phyloP scores from a whole-genome alignment of 129 eudicot species.

The Dittrichia graveolens region DNA sequence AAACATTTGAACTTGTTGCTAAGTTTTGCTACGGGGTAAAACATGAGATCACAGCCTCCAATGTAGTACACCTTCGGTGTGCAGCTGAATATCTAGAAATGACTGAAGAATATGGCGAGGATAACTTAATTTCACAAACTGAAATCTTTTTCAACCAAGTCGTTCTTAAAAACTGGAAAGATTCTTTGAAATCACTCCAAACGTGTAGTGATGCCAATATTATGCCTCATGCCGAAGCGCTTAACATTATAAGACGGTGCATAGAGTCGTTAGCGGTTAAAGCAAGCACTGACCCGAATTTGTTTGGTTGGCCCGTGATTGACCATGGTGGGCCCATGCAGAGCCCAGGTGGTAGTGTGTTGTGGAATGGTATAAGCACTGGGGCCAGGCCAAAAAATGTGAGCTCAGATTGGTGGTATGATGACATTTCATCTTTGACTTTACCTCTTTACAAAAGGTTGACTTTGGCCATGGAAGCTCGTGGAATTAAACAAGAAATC shows the following conservation, averaged over 20 bases:
- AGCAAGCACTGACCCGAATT: conserved; percentile 82
- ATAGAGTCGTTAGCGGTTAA: conserved; percentile 76
- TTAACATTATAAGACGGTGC: conserved; percentile 68
- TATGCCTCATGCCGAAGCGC: conserved; percentile 69
- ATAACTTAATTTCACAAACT: conserved; percentile 76
- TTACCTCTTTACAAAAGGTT: conserved; percentile 74
- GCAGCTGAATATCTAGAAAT: conserved; percentile 86
- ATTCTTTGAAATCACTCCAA: conserved; percentile 77
- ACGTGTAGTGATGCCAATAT: conserved; percentile 54
- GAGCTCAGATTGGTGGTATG: conserved; percentile 97
- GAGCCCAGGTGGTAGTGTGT: conserved; percentile 88
- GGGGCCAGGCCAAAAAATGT: conserved; percentile 78
- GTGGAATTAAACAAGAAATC: conserved; percentile 74
- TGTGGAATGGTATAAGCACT: conserved; percentile 97
- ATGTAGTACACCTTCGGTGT: conserved; percentile 79
- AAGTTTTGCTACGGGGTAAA: conserved; percentile 97
- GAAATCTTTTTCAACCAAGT: conserved; percentile 79
- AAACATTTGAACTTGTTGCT: conserved; percentile 83
- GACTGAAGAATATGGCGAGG: conserved; percentile 96
- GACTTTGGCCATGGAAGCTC: conserved; percentile 71
- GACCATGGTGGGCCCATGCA: conserved; percentile 93
- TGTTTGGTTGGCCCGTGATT: conserved; percentile 87
- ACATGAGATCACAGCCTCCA: conserved; percentile 84
- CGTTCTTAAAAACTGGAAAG: conserved; percentile 74
- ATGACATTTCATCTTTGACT: conserved; percentile 71